A percentile compares a stretch with the other conserved stretches of the same genome.
phyloP scores from a whole-genome alignment of 2,329 filamentous ascomycete genomes.

The Aspergillus novofumigatus region DNA sequence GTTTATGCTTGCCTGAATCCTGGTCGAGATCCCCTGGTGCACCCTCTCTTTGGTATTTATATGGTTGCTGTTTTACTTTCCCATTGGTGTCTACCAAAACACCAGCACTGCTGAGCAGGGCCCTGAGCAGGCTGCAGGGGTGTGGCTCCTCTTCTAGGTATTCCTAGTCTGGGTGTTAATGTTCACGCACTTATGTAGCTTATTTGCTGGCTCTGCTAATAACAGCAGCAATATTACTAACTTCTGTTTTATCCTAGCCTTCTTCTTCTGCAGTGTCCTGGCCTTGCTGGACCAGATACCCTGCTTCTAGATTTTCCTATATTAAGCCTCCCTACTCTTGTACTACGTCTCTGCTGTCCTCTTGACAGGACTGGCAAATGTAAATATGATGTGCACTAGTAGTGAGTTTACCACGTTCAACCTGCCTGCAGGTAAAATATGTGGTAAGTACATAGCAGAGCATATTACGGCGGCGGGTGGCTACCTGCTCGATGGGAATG shows the following conservation, averaged over 20 bases:
- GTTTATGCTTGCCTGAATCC: constrained; percentile 66
- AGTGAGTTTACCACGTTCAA: constrained; percentile 30
- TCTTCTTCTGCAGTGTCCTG: constrained; percentile 54
- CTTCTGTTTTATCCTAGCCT: constrained; percentile 54
- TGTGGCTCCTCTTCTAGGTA: constrained; percentile 61
- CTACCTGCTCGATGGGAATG: constrained; percentile 39
- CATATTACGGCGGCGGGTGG: constrained; percentile 40
- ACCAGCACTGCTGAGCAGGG: constrained; percentile 36
- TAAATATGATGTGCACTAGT: constrained; percentile 23
- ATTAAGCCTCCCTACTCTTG: constrained; percentile 63
- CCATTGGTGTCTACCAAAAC: constrained; percentile 47
- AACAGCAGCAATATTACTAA: constrained; percentile 64
- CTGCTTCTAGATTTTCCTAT: constrained; percentile 77
- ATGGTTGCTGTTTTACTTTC: constrained; percentile 66
- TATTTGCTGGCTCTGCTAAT: constrained; percentile 64
- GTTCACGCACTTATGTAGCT: constrained; percentile 71
- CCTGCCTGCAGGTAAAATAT: constrained; percentile 59
- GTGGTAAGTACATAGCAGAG: constrained; percentile 45
- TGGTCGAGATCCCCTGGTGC: constrained; percentile 67
- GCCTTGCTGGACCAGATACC: constrained; percentile 57
- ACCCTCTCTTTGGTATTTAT: constrained; percentile 59
- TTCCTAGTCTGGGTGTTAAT: constrained; percentile 69
- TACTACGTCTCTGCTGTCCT: constrained; percentile 51
- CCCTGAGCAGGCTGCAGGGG: constrained; percentile 56
- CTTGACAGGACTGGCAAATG: constrained; percentile 34